phyloP scores from a whole-genome alignment of 2,329 filamentous ascomycete genomes.

The Xylariaceae sp. region DNA sequence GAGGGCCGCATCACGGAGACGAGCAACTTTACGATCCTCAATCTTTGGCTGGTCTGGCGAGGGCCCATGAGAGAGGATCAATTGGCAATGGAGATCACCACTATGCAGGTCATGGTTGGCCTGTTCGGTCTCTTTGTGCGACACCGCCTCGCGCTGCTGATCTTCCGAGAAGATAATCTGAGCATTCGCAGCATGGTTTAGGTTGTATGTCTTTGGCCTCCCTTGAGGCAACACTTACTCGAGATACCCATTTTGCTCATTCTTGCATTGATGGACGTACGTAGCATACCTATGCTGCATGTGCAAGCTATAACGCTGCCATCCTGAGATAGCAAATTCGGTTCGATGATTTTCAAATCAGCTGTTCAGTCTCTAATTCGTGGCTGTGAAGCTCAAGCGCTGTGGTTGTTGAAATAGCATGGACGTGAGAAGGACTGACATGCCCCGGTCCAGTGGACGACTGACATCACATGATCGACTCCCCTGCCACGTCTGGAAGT shows the following conservation, averaged over 20 bases:
- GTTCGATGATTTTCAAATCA: no score
- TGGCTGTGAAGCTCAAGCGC: no score
- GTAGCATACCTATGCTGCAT: conserved; percentile 9
- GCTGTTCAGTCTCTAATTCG: no score
- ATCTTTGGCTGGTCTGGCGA: conserved; percentile 94
- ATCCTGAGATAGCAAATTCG: no score
- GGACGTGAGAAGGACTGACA: no score
- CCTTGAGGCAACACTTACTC: conserved; percentile 1
- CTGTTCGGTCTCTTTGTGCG: conserved; percentile 79
- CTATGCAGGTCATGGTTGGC: conserved; percentile 73
- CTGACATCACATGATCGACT: no score
- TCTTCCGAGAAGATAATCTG: conserved; percentile 89
- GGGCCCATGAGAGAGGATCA: conserved; percentile 85
- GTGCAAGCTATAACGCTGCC: not conserved
- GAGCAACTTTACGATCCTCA: conserved; percentile 88
- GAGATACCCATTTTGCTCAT: conserved; percentile 18
- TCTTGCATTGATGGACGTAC: conserved; percentile 7
- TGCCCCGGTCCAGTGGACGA: no score
- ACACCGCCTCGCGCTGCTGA: conserved; percentile 77
- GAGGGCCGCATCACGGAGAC: conserved; percentile 71
- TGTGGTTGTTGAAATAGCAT: no score
- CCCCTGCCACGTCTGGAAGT: no score
- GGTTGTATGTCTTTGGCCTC: no score
- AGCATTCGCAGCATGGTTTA: conserved; percentile 34
- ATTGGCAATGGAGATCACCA: conserved; percentile 73